These are phyloP conservation scores for Dictyostelium brefeldianum DNA, from an alignment of 78 protist species.

Conservation along the genomic window DNA sequence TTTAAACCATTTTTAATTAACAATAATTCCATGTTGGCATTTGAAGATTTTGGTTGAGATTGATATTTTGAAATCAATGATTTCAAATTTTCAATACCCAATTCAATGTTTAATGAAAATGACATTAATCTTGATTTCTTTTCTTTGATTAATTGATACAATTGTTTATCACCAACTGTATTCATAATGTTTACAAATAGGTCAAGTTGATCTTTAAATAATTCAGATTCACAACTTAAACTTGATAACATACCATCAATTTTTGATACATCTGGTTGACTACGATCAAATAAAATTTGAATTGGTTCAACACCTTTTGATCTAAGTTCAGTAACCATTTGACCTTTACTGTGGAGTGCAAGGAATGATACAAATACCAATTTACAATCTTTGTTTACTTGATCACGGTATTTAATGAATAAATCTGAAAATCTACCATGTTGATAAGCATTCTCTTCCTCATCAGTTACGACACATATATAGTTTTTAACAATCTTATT, in stretches of 20 bases:
- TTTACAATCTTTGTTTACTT: conserved; percentile 44
- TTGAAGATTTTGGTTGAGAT: background rate
- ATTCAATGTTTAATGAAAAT: background rate
- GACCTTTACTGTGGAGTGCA: conserved; percentile 19
- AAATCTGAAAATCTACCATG: conserved; percentile 7
- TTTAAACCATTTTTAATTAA: conserved; percentile 6
- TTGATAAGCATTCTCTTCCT: conserved; percentile 45
- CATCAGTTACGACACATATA: conserved; percentile 55
- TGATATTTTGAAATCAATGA: background rate
- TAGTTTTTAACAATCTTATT: conserved; percentile 23
- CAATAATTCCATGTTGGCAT: background rate
- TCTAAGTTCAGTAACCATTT: conserved; percentile 55
- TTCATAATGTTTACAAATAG: background rate
- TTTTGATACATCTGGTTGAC: conserved; percentile 51
- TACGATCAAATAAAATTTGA: conserved; percentile 45
- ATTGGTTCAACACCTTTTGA: conserved; percentile 11
- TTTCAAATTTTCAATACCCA: background rate
- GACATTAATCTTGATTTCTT: conserved; percentile 1
- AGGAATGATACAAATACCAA: conserved; percentile 59
- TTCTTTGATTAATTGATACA: background rate
- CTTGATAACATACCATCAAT: conserved; percentile 44
- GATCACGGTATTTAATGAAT: conserved; percentile 15
- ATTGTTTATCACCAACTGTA: background rate
- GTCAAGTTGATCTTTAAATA: conserved; percentile 20
- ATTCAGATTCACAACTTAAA: conserved; percentile 49